These are phyloP conservation scores for Aureobasidium vineae DNA, from an alignment of 2,329 filamentous ascomycete genomes.

Conservation along the genomic window DNA sequence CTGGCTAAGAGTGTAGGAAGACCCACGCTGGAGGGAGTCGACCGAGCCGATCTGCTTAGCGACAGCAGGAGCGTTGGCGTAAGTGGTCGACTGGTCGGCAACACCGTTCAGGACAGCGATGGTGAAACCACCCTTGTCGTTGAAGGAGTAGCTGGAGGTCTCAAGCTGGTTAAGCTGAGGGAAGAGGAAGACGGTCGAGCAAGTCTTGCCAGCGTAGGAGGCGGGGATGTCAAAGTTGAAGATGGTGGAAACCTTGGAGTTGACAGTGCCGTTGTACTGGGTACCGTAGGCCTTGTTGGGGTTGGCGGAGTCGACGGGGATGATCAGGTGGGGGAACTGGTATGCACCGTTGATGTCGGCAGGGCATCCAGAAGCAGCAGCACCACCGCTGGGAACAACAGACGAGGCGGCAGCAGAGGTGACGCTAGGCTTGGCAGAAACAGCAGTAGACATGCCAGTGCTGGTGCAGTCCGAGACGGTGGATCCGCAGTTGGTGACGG, in stretches of 20 bases:
- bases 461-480: slow-evolving; percentile 26
- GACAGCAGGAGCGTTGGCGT: slow-evolving; percentile 26
- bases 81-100: slow-evolving; percentile 51
- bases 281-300: slow-evolving; percentile 56
- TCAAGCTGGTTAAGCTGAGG: slow-evolving; percentile 56
- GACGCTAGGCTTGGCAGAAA: slow-evolving; percentile 20
- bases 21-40: slow-evolving; percentile 31
- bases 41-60: slow-evolving; percentile 27
- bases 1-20: slow-evolving; percentile 34
- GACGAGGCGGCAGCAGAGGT: slow-evolving; percentile 20
- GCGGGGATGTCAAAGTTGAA: slow-evolving; percentile 68
- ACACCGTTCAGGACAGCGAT: slow-evolving; percentile 45
- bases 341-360: slow-evolving; percentile 35
- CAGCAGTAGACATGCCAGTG: slow-evolving; percentile 25
- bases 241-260: slow-evolving; percentile 55
- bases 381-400: not conserved
- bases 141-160: slow-evolving; percentile 58
- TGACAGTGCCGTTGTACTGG: slow-evolving; percentile 56
- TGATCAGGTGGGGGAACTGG: slow-evolving; percentile 58
- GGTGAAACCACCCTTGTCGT: slow-evolving; percentile 50
- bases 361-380: slow-evolving; percentile 30
- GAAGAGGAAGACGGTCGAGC: slow-evolving; percentile 65
- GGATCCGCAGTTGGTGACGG: slow-evolving; percentile 30
- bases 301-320: slow-evolving; percentile 57
- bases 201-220: slow-evolving; percentile 56